Conservation (phyloP, 352 stramenopile species). For the Hyaloperonospora brassicae region DNA sequence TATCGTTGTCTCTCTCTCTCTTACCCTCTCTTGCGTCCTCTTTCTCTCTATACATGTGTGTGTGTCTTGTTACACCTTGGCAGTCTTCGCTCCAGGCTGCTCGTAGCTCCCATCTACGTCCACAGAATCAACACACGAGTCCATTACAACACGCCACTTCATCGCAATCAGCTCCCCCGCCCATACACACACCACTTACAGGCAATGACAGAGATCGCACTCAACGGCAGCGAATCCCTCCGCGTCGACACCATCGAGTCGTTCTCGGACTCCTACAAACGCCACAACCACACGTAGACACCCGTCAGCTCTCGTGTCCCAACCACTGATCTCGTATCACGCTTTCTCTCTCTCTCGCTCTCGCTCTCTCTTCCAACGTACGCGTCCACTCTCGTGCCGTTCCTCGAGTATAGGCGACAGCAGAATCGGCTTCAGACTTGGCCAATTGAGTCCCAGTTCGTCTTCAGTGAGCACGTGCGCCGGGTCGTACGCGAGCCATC, state of each 20-base stretch:
- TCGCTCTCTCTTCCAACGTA: constrained; percentile 8
- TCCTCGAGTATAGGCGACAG: constrained; percentile 70
- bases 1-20: background rate
- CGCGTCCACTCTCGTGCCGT: constrained; percentile 38
- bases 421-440: constrained; percentile 41
- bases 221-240: constrained; percentile 30
- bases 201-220: constrained; percentile 34
- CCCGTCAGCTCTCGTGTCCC: background rate
- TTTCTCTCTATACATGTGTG: background rate
- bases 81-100: constrained; percentile 20
- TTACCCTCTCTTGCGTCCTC: too few species aligned
- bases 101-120: constrained; percentile 35
- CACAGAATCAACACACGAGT: constrained; percentile 5
- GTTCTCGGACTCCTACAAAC: constrained; percentile 38
- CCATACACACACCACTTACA: constrained; percentile 25
- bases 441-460: constrained; percentile 38
- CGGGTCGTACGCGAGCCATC: constrained; percentile 54
- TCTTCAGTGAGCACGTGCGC: constrained; percentile 22
- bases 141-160: background rate
- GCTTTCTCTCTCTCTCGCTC: background rate
- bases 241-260: constrained; percentile 34
- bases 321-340: background rate
- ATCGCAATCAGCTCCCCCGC: background rate
- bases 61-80: constrained; percentile 14
- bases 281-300: background rate